phyloP scores from a whole-genome alignment of 1,284 basidiomycete genomes.

The Ustilago trichophora region DNA sequence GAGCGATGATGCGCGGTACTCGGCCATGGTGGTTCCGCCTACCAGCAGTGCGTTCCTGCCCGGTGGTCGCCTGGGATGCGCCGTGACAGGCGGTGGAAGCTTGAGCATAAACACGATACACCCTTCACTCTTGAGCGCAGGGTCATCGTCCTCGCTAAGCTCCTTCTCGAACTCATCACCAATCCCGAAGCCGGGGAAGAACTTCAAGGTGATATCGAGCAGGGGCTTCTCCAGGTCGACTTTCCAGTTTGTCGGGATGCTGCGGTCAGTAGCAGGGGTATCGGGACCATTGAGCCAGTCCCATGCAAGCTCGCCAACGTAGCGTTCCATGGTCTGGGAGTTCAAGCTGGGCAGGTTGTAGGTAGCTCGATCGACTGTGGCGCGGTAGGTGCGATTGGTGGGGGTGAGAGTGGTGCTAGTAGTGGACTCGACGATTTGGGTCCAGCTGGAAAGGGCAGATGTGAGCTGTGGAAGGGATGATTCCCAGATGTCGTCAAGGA shows the following conservation, averaged over 20 bases:
- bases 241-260: constrained; percentile 18
- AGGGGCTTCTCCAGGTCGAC: constrained; percentile 43
- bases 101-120: constrained; percentile 40
- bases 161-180: constrained; percentile 47
- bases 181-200: constrained; percentile 46
- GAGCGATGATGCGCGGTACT: constrained; percentile 41
- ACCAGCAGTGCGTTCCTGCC: constrained; percentile 35
- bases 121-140: constrained; percentile 21
- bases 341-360: constrained; percentile 61
- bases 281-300: constrained; percentile 38
- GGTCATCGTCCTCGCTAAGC: constrained; percentile 15
- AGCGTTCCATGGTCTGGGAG: constrained; percentile 45
- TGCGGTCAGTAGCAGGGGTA: not conserved
- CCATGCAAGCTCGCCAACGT: constrained; percentile 50
- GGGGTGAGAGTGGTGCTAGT: constrained; percentile 1
- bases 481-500: constrained; percentile 40
- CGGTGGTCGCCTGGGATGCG: constrained; percentile 14
- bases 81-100: constrained; percentile 12
- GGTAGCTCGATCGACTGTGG: constrained; percentile 55
- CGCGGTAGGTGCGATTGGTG: constrained; percentile 37
- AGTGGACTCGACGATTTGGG: constrained; percentile 5
- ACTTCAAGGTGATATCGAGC: constrained; percentile 47
- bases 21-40: constrained; percentile 44
- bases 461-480: constrained; percentile 14
- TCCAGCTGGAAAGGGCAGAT: constrained; percentile 37